Evolutionary conservation across 805 yeast genomes (phyloP).

Genomic region (Candida peoriensis): DNA sequence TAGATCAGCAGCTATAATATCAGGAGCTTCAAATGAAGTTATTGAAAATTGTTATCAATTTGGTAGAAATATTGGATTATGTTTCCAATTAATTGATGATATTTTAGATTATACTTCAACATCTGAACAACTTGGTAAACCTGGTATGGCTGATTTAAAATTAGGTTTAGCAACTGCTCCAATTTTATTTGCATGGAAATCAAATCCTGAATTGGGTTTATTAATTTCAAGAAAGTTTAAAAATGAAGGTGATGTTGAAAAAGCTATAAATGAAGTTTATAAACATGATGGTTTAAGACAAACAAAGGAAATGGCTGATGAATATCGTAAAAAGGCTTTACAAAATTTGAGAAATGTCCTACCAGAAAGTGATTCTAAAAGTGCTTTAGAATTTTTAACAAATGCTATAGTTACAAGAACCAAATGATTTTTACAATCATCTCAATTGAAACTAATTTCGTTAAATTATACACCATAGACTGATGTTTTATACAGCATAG

Average conservation of each 20-base stretch:
- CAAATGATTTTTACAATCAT: too few species aligned
- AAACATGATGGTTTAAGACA: conserved; percentile 68
- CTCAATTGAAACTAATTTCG: too few species aligned
- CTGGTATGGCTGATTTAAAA: conserved; percentile 91
- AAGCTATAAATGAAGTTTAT: conserved; percentile 71
- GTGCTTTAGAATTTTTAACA: conserved; percentile 82
- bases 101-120: conserved; percentile 92
- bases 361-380: conserved; percentile 86
- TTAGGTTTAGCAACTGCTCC: conserved; percentile 97
- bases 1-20: conserved; percentile 86
- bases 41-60: conserved; percentile 85
- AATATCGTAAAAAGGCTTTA: conserved; percentile 73
- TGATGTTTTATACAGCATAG: too few species aligned
- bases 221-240: conserved; percentile 80
- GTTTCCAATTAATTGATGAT: conserved; percentile 96
- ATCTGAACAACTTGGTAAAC: conserved; percentile 83
- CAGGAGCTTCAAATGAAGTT: conserved; percentile 73
- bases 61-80: conserved; percentile 89
- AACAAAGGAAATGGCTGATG: conserved; percentile 71
- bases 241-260: conserved; percentile 75
- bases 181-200: conserved; percentile 88
- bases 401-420: conserved; percentile 77
- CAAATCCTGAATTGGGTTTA: conserved; percentile 78
- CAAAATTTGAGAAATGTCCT: conserved; percentile 56
- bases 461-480: too few species aligned